Conservation (phyloP, 2,329 filamentous ascomycete species). For the Colletotrichum lini region DNA sequence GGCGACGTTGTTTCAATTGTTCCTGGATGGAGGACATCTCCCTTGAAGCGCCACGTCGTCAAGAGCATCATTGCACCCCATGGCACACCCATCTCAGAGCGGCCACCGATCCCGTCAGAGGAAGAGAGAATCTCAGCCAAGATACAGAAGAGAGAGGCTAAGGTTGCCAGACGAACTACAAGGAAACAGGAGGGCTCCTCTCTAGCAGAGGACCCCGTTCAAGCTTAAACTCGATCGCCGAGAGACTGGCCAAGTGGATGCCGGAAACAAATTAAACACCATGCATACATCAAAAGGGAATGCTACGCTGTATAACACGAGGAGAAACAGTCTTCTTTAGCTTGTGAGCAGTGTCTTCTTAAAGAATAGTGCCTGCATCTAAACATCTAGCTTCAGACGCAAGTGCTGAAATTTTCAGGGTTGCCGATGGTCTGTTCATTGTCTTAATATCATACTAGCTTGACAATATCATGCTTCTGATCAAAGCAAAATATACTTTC, state of each 20-base stretch:
- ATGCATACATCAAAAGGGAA: neutral
- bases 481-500: neutral
- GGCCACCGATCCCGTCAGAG: constrained; percentile 75
- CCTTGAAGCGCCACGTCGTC: constrained; percentile 80
- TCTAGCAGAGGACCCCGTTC: neutral
- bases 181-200: constrained; percentile 45
- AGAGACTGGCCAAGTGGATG: neutral
- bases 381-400: neutral
- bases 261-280: neutral
- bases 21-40: constrained; percentile 75
- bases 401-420: neutral
- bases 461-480: constrained; percentile 3
- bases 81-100: constrained; percentile 73
- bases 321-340: neutral
- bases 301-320: constrained; percentile 23
- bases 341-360: neutral
- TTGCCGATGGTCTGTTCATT: neutral
- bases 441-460: constrained; percentile 14
- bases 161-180: constrained; percentile 67
- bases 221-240: constrained; percentile 9
- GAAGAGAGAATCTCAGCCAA: constrained; percentile 72
- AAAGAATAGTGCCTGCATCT: neutral
- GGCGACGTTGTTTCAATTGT: constrained; percentile 83
- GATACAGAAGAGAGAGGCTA: constrained; percentile 68
- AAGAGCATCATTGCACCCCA: constrained; percentile 80